A percentile compares a stretch with the other conserved stretches of the same genome.
These are phyloP conservation scores for Pichia scutulata DNA, from an alignment of 805 yeast species.

Conservation along the genomic window DNA sequence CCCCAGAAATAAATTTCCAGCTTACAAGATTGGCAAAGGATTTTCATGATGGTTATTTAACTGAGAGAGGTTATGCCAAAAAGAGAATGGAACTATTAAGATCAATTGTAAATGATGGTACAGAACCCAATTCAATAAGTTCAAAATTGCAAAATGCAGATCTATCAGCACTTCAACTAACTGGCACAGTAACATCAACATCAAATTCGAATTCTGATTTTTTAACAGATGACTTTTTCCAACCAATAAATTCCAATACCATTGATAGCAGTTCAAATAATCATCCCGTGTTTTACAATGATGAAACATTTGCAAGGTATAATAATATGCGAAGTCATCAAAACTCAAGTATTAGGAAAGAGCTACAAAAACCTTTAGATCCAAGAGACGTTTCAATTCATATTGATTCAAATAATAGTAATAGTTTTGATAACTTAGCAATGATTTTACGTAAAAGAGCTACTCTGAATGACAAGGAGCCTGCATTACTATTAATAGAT, in stretches of 20 bases:
- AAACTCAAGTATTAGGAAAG: slow-evolving; percentile 18
- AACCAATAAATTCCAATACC: slow-evolving; percentile 1
- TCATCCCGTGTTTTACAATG: slow-evolving; percentile 6
- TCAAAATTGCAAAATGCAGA: background rate
- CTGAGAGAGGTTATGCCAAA: slow-evolving; percentile 64
- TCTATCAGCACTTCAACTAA: background rate
- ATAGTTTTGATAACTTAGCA: slow-evolving; percentile 55
- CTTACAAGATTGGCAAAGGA: slow-evolving; percentile 40
- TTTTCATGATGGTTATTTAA: slow-evolving; percentile 60
- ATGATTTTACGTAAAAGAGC: slow-evolving; percentile 70
- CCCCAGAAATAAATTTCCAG: slow-evolving; percentile 29
- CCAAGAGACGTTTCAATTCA: slow-evolving; percentile 44
- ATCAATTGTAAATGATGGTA: background rate
- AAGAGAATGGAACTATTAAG: slow-evolving; percentile 39
- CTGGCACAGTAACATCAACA: background rate
- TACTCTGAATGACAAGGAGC: slow-evolving; percentile 51
- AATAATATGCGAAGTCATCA: background rate
- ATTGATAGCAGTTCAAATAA: slow-evolving; percentile 11
- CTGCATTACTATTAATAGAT: slow-evolving; percentile 69
- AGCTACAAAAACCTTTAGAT: slow-evolving; percentile 52
- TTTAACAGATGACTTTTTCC: slow-evolving; percentile 4
- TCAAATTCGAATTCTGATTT: background rate
- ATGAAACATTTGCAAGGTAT: slow-evolving; percentile 6
- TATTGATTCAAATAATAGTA: slow-evolving; percentile 13
- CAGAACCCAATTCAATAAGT: background rate